Evolutionary conservation across 257 asterid genomes (phyloP), one percentile per base, ranked within the genome.

Genomic region (Solanum ossicruentum): DNA sequence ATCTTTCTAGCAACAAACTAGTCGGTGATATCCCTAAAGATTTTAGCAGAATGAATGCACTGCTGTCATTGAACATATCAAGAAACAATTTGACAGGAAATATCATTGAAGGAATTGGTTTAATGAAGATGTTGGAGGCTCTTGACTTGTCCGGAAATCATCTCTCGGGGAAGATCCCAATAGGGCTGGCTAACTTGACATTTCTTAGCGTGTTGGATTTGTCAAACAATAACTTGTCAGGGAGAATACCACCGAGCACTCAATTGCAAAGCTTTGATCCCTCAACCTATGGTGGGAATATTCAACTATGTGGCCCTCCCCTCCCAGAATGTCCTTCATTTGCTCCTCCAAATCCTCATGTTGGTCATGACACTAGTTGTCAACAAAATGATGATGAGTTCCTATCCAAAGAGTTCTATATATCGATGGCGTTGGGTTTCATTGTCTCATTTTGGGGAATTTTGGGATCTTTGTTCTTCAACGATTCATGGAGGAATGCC

Each of bases 41-140:
- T n/a, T 43, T 88, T 80, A 60, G 82, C 10, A 5, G 12, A 18
- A 17, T 88, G 85, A 84, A n/a, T 17, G 91, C 85, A 63, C 52
- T 90, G 73, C 69, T 84, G 20, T 88, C 88, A 23, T 63, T 89
- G 75, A 89, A 88, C 83, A 23, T 91, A 36, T 91, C 91, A n/a
- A 79, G 88, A 21, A 91, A 89, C 71, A 28, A 41, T 6, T 32
- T 91, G 63, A 80, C 57, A 2, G 90, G 90, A 52, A 70, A 28
- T 20, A 85, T 92, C 54, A 57, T 81, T 58, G 26, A 88, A 39
- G 43, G 84, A 18, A 89, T 91, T 32, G 90, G 87, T 13, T 39
- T 61, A 15, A 77, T 86, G 82, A 57, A 82, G 15, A 82, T 23
- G 85, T 72, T 82, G 47, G 83, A 86, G 78, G 10, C 8, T 75